A percentile compares a stretch with the other conserved stretches of the same genome.
phyloP scores from a whole-genome alignment of 768 basidiomycete species.

The Crucibulum laeve region DNA sequence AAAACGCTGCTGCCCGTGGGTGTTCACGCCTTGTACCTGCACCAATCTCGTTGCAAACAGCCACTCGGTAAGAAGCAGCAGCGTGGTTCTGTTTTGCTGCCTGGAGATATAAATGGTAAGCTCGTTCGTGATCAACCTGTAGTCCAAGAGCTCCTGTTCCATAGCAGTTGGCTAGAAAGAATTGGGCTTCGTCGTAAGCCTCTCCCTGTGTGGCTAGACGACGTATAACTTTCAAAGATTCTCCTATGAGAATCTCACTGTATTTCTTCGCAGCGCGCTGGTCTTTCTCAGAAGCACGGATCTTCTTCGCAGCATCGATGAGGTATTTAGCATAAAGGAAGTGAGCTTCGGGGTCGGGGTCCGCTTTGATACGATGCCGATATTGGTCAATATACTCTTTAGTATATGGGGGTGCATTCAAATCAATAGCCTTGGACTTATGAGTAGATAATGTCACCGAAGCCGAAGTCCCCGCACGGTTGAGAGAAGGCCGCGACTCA shows the following conservation, averaged over 20 bases:
- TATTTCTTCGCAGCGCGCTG: conserved; percentile 87
- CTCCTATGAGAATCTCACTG: conserved; percentile 79
- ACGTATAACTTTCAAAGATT: conserved; percentile 90
- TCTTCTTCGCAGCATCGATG: conserved; percentile 95
- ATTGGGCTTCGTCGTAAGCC: conserved; percentile 94
- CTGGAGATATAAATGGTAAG: conserved; percentile 95
- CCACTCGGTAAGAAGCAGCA: conserved; percentile 92
- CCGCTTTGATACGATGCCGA: conserved; percentile 92
- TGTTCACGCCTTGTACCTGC: conserved; percentile 91
- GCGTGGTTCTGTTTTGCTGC: conserved; percentile 97
- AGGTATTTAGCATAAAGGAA: conserved; percentile 98
- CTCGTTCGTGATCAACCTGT: conserved; percentile 95
- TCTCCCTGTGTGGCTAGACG: conserved; percentile 89
- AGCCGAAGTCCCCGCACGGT: conserved; percentile 53
- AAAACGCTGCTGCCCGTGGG: conserved; percentile 88
- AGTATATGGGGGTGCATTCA: conserved; percentile 82
- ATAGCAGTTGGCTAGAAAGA: conserved; percentile 96
- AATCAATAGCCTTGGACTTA: conserved; percentile 79
- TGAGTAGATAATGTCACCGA: conserved; percentile 54
- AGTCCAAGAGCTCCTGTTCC: conserved; percentile 95
- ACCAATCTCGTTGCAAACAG: conserved; percentile 98
- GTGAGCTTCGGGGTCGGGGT: conserved; percentile 97
- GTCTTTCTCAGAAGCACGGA: conserved; percentile 68
- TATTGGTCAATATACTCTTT: conserved; percentile 98
- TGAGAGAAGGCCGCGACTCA: conserved; percentile 51